Evolutionary conservation across 1,284 basidiomycete species (phyloP).

Genomic region (Exobasidium cylindrosporum): DNA sequence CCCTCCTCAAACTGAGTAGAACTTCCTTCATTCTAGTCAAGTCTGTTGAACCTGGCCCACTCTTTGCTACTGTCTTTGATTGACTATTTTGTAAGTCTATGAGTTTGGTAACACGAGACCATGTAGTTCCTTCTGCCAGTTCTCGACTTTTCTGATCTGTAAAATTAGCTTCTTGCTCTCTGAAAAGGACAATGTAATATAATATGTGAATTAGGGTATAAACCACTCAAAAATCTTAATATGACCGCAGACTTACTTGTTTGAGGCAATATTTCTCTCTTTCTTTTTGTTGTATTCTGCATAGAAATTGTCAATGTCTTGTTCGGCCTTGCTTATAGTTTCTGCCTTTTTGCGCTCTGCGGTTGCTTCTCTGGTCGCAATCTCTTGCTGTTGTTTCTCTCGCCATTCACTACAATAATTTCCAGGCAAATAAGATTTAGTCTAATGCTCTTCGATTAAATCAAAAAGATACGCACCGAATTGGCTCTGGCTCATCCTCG

Average conservation of each 20-base stretch:
- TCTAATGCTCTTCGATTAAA: not conserved
- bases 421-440: not conserved
- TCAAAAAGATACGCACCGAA: constrained; percentile 25
- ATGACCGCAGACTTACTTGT: constrained; percentile 74
- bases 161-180: constrained; percentile 84
- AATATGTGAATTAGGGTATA: not conserved
- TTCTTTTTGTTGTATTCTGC: constrained; percentile 88
- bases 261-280: constrained; percentile 86
- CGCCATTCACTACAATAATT: constrained; percentile 82
- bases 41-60: constrained; percentile 83
- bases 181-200: constrained; percentile 56
- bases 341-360: constrained; percentile 78
- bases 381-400: constrained; percentile 79
- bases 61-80: constrained; percentile 87
- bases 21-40: constrained; percentile 76
- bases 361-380: constrained; percentile 74
- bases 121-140: constrained; percentile 86
- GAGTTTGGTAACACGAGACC: constrained; percentile 85
- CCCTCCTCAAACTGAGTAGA: constrained; percentile 14
- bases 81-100: constrained; percentile 89
- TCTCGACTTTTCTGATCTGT: constrained; percentile 70
- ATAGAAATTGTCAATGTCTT: constrained; percentile 92
- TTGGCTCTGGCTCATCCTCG: constrained; percentile 42
- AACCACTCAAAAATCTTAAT: not conserved
- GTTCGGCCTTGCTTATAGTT: constrained; percentile 82